Conservation (phyloP, 176 grass and related monocot genomes). For the Hyparrhenia diplandra region DNA sequence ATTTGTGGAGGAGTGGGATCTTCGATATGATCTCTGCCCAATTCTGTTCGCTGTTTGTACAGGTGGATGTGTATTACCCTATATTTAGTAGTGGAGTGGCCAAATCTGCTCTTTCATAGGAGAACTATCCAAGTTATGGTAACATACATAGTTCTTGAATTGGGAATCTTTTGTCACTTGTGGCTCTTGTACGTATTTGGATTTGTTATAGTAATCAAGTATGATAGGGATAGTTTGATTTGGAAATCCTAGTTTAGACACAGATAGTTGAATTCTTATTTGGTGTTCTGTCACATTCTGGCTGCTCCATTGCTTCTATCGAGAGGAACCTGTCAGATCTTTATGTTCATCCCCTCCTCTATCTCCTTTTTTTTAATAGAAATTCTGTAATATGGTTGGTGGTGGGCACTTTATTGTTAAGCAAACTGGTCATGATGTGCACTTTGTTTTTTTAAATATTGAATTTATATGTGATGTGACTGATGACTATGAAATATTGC, state of each 20-base stretch:
- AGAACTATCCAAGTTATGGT: neutral
- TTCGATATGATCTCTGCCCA: neutral
- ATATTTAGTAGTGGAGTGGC: neutral
- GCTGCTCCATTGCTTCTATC: conserved; percentile 9
- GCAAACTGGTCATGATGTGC: neutral
- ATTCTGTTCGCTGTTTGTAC: neutral
- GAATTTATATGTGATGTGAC: neutral
- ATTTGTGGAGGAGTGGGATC: neutral
- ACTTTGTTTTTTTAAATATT: neutral
- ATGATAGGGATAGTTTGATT: neutral
- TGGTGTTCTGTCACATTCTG: conserved; percentile 20
- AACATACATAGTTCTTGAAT: neutral
- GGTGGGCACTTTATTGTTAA: conserved; percentile 18
- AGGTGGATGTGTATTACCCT: neutral
- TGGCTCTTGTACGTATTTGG: conserved; percentile 1
- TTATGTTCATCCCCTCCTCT: neutral
- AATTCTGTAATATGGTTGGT: neutral
- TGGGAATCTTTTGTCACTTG: neutral
- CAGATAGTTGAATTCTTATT: conserved; percentile 19
- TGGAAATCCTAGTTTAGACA: conserved; percentile 9
- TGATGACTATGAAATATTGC: conserved; percentile 3
- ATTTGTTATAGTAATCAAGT: conserved; percentile 22
- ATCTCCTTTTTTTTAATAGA: neutral
- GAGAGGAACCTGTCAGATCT: neutral
- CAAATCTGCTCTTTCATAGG: neutral